phyloP scores from a whole-genome alignment of 305 asterid species.

The Solanum aculeatissimum region DNA sequence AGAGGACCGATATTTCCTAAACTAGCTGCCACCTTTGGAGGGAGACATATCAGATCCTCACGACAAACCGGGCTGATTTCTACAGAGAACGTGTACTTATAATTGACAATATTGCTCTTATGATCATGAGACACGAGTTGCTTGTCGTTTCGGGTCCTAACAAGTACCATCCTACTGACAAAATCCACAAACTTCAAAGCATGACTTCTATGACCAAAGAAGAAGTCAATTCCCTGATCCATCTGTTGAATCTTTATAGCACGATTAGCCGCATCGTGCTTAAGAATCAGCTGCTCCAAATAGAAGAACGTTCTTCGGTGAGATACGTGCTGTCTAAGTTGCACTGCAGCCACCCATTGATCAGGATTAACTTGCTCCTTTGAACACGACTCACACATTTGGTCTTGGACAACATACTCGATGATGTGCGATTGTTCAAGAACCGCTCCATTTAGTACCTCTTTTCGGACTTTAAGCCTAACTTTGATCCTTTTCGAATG shows the following conservation, averaged over 20 bases:
- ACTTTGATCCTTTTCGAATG: constrained; percentile 44
- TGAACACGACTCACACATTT: constrained; percentile 49
- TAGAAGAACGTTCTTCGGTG: constrained; percentile 61
- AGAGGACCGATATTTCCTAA: constrained; percentile 4
- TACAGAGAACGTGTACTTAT: constrained; percentile 2
- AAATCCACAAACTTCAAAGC: constrained; percentile 62
- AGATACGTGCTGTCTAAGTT: constrained; percentile 62
- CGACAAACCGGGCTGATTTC: constrained; percentile 1
- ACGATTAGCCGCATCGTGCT: constrained; percentile 33
- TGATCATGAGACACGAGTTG: constrained; percentile 11
- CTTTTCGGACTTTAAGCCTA: constrained; percentile 42
- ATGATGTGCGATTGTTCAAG: constrained; percentile 38
- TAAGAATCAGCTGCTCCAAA: constrained; percentile 18
- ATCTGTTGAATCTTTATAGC: constrained; percentile 62
- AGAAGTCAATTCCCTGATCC: constrained; percentile 71
- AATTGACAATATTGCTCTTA: neutral
- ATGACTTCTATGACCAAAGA: constrained; percentile 53
- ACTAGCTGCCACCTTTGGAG: neutral
- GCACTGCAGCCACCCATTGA: constrained; percentile 82
- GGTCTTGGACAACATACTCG: constrained; percentile 47
- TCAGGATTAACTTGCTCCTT: constrained; percentile 47
- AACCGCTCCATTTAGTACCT: constrained; percentile 41
- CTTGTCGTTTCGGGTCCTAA: constrained; percentile 42
- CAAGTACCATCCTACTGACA: constrained; percentile 43
- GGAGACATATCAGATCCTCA: constrained; percentile 4